Evolutionary conservation across 1,284 basidiomycete genomes (phyloP).

Genomic region (Schizophyllum commune): DNA sequence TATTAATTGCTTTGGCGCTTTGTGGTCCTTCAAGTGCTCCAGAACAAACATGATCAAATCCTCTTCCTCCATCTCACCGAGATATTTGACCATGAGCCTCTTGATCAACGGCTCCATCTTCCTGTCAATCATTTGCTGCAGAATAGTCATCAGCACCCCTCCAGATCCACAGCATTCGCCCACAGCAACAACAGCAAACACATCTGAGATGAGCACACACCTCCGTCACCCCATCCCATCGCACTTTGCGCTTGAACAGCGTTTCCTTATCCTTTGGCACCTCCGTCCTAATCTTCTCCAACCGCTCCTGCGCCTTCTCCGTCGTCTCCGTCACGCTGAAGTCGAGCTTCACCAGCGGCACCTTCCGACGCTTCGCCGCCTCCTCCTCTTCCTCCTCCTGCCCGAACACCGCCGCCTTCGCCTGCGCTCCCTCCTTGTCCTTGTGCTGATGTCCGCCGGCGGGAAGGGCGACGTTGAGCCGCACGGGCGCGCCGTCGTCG

Average conservation of each 20-base stretch:
- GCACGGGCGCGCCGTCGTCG: constrained; percentile 84
- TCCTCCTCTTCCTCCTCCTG: constrained; percentile 81
- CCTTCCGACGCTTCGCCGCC: constrained; percentile 68
- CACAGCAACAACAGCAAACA: not conserved
- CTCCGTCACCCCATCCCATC: constrained; percentile 82
- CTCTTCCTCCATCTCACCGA: constrained; percentile 83
- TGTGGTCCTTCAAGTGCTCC: constrained; percentile 83
- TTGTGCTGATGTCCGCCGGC: constrained; percentile 40
- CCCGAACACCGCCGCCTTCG: constrained; percentile 52
- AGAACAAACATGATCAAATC: constrained; percentile 87
- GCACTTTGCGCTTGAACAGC: constrained; percentile 72
- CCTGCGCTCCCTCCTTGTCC: constrained; percentile 38
- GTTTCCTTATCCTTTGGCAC: constrained; percentile 68
- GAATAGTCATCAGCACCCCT: constrained; percentile 8
- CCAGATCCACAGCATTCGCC: not conserved
- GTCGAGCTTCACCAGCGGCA: constrained; percentile 78
- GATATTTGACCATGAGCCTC: constrained; percentile 71
- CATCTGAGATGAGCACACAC: constrained; percentile 37
- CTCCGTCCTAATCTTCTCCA: constrained; percentile 66
- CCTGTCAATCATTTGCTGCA: constrained; percentile 64
- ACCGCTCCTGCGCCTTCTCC: constrained; percentile 68
- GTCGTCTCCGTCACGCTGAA: constrained; percentile 70
- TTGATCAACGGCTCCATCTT: constrained; percentile 79
- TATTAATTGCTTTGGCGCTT: constrained; percentile 70
- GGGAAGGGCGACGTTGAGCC: constrained; percentile 67